phyloP scores from a whole-genome alignment of 2,329 filamentous ascomycete species.

The Colletotrichum sp. region DNA sequence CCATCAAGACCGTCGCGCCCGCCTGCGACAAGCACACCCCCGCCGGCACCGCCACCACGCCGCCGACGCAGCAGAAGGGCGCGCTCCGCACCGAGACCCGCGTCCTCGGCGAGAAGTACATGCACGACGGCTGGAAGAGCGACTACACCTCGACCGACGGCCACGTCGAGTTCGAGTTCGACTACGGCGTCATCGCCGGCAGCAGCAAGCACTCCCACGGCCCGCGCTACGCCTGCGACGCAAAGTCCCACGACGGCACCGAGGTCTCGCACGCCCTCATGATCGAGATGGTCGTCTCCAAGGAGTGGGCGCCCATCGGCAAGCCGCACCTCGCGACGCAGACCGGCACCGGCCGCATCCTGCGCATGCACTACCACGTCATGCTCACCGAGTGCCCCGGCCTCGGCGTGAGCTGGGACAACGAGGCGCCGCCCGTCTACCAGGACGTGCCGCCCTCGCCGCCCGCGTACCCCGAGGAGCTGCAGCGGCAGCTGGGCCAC shows the following conservation, averaged over 20 bases:
- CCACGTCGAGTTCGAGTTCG: conserved; percentile 79
- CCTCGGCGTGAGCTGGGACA: conserved; percentile 94
- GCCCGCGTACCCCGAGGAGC: conserved; percentile 64
- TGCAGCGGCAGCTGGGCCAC: conserved; percentile 1
- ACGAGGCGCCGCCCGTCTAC: conserved; percentile 93
- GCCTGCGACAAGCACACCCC: conserved; percentile 79
- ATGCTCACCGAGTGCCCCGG: conserved; percentile 83
- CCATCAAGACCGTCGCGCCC: conserved; percentile 77
- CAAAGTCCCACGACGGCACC: conserved; percentile 75
- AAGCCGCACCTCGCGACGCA: conserved; percentile 75
- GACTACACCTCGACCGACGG: conserved; percentile 59
- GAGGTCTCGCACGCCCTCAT: conserved; percentile 85
- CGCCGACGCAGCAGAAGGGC: conserved; percentile 59
- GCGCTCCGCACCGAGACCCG: conserved; percentile 76
- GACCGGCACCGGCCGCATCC: conserved; percentile 87
- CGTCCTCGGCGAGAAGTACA: conserved; percentile 78
- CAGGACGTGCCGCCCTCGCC: conserved; percentile 90
- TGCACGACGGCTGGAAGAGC: conserved; percentile 91
- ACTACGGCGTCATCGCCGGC: conserved; percentile 60
- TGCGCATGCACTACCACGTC: conserved; percentile 90
- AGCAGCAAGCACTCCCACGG: conserved; percentile 50
- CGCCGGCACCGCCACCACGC: conserved; percentile 43
- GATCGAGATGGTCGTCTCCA: conserved; percentile 91
- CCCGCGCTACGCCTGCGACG: conserved; percentile 75
- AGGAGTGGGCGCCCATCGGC: conserved; percentile 81